Evolutionary conservation across 2,329 filamentous ascomycete genomes (phyloP).

Genomic region (Fusarium illudens): DNA sequence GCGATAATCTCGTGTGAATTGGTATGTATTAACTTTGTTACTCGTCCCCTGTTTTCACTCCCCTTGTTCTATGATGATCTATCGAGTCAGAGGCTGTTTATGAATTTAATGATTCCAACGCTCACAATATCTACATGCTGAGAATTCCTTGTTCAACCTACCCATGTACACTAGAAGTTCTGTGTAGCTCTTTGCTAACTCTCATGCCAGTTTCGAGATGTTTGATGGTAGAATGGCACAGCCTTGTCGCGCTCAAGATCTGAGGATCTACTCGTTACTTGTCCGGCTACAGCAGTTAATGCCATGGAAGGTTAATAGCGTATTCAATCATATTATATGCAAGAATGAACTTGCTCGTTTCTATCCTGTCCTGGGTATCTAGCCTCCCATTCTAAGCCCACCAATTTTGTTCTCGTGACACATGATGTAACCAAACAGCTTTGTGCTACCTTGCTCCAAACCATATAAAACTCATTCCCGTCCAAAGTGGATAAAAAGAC

Average conservation of each 20-base stretch:
- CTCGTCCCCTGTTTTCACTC: neutral
- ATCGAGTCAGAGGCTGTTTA: slow-evolving; percentile 58
- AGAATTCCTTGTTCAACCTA: neutral
- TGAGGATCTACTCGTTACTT: too few relatives aligned
- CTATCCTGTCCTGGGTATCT: neutral
- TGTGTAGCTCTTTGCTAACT: neutral
- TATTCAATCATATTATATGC: neutral
- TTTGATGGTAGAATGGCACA: neutral
- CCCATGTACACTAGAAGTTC: neutral
- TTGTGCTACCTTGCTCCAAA: neutral
- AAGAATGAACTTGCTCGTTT: neutral
- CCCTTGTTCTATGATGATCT: slow-evolving; percentile 50
- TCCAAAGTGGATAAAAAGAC: neutral
- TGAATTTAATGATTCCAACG: slow-evolving; percentile 53
- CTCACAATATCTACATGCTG: slow-evolving; percentile 41
- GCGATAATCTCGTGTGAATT: neutral
- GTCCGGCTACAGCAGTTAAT: neutral
- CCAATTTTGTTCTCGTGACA: neutral
- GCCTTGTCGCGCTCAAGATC: neutral
- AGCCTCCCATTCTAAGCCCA: neutral
- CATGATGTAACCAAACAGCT: neutral
- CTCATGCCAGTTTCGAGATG: neutral
- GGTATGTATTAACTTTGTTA: slow-evolving; percentile 34
- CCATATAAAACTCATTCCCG: neutral
- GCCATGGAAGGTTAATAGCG: too few relatives aligned